These are phyloP conservation scores for Fusarium agapanthi DNA, from an alignment of 2,329 filamentous ascomycete genomes.

Conservation along the genomic window DNA sequence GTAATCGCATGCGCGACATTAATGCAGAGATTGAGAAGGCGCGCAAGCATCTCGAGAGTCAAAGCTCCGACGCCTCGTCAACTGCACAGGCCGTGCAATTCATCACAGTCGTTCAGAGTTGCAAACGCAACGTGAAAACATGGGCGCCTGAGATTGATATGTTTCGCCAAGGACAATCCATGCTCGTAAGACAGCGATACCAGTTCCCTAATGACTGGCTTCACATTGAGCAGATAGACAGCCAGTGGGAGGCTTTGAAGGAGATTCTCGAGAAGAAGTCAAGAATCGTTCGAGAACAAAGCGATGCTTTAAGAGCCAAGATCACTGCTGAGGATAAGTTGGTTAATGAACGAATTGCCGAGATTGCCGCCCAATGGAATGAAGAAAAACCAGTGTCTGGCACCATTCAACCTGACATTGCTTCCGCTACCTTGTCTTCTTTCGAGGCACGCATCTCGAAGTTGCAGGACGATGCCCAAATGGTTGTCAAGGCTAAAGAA, in stretches of 20 bases:
- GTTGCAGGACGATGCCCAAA: slow-evolving; percentile 86
- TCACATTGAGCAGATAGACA: slow-evolving; percentile 93
- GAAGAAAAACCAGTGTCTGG: slow-evolving; percentile 97
- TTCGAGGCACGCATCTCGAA: slow-evolving; percentile 88
- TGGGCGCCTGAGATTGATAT: slow-evolving; percentile 97
- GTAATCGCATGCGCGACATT: slow-evolving; percentile 89
- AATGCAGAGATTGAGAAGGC: slow-evolving; percentile 92
- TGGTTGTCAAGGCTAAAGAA: slow-evolving; percentile 96
- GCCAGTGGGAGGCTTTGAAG: slow-evolving; percentile 92
- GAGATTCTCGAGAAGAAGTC: slow-evolving; percentile 92
- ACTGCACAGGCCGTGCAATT: slow-evolving; percentile 98
- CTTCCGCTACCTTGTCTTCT: slow-evolving; percentile 79
- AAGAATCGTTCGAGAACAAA: slow-evolving; percentile 96
- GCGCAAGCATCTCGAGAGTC: slow-evolving; percentile 86
- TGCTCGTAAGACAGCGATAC: slow-evolving; percentile 88
- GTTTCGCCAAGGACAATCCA: slow-evolving; percentile 95
- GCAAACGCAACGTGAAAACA: slow-evolving; percentile 89
- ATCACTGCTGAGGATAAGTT: slow-evolving; percentile 93
- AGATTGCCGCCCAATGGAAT: slow-evolving; percentile 88
- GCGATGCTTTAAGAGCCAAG: slow-evolving; percentile 92
- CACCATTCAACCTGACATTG: slow-evolving; percentile 88
- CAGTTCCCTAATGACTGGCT: slow-evolving; percentile 95
- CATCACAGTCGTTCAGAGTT: slow-evolving; percentile 97
- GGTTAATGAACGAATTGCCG: slow-evolving; percentile 85
- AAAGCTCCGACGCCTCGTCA: slow-evolving; percentile 91